phyloP scores from a whole-genome alignment of 169 alveolate genomes.

The Condylostoma magnum region DNA sequence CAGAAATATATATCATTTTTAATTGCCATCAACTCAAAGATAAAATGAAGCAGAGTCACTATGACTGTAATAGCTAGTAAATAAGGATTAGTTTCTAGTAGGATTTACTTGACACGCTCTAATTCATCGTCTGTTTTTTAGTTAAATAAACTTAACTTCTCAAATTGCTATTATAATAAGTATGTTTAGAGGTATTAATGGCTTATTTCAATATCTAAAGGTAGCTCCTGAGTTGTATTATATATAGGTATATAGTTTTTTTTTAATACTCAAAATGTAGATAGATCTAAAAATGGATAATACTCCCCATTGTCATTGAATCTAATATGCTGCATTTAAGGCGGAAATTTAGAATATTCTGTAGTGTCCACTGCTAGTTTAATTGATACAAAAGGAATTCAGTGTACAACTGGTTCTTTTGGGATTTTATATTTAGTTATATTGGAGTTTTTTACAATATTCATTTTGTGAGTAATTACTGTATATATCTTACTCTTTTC shows the following conservation, averaged over 20 bases:
- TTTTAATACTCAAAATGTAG: conserved; percentile 51
- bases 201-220: conserved; percentile 22
- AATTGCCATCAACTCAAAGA: conserved; percentile 57
- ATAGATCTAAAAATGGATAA: conserved; percentile 38
- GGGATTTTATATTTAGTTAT: too few relatives aligned
- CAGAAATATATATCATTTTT: too few relatives aligned
- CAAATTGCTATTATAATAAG: conserved; percentile 36
- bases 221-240: conserved; percentile 27
- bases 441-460: too few relatives aligned
- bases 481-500: too few relatives aligned
- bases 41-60: too few relatives aligned
- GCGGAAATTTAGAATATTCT: not conserved
- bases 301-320: not conserved
- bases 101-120: too few relatives aligned
- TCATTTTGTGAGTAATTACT: too few relatives aligned
- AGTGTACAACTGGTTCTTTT: too few relatives aligned
- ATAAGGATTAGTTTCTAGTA: too few relatives aligned
- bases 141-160: too few relatives aligned
- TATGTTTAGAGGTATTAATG: conserved; percentile 35
- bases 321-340: conserved; percentile 4
- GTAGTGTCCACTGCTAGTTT: not conserved
- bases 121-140: too few relatives aligned
- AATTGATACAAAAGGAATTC: not conserved
- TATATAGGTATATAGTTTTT: conserved; percentile 35
- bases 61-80: too few relatives aligned